Conservation (phyloP, 208 protist genomes). For the Leishmania tarentolae region DNA sequence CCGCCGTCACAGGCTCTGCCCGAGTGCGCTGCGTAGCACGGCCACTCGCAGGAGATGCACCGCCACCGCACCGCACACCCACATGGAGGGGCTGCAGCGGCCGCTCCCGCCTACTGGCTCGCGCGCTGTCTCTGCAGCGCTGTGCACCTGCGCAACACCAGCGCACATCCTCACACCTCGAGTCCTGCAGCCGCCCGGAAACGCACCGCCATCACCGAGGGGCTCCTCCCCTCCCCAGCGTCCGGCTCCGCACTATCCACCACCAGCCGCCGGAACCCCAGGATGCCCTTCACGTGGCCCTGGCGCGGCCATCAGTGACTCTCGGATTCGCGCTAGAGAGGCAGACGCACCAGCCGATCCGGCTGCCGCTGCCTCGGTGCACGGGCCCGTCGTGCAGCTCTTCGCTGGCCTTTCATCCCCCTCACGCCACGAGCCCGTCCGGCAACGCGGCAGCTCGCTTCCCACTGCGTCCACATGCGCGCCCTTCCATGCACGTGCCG, state of each 20-base stretch:
- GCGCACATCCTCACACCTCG: neutral
- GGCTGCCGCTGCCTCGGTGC: neutral
- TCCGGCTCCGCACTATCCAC: conserved; percentile 17
- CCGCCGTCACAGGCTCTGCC: neutral
- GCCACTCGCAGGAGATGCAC: neutral
- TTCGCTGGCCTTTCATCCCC: neutral
- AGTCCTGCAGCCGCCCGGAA: neutral
- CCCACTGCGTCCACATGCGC: neutral
- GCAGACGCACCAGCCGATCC: neutral
- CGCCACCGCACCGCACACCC: no score
- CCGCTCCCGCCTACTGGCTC: neutral
- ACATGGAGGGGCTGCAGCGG: conserved; percentile 14
- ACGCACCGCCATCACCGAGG: neutral
- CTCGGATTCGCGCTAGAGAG: neutral
- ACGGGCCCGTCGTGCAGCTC: neutral
- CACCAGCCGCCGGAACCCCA: conserved; percentile 26
- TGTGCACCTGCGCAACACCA: neutral
- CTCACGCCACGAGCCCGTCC: neutral
- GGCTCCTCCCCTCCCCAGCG: conserved; percentile 21
- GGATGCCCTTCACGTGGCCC: conserved; percentile 10
- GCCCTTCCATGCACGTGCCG: neutral
- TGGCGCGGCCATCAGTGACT: neutral
- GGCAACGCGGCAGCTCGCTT: neutral
- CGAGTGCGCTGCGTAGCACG: neutral
- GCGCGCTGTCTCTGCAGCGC: neutral